A percentile compares a stretch with the other conserved stretches of the same genome.
Evolutionary conservation across 345 rosid genomes (phyloP).

Genomic region (Durio zibethinus): DNA sequence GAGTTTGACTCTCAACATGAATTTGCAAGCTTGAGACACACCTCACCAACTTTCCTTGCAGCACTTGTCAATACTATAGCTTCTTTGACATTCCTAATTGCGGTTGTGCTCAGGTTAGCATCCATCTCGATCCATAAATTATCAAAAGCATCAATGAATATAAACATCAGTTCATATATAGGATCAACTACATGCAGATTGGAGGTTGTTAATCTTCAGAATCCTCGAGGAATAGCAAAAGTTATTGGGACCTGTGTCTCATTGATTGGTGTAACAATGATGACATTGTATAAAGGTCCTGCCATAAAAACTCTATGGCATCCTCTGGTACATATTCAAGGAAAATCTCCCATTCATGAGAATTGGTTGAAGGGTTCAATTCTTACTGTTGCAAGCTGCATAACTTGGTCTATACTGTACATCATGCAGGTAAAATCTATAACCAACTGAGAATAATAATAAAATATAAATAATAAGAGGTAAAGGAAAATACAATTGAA

Average conservation of each 20-base stretch:
- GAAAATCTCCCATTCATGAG: conserved; percentile 28
- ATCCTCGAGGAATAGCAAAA: conserved; percentile 54
- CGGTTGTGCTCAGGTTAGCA: conserved; percentile 38
- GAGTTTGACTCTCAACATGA: conserved; percentile 54
- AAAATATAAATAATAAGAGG: too few species aligned
- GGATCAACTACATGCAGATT: conserved; percentile 29
- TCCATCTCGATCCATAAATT: neutral
- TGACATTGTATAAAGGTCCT: conserved; percentile 62
- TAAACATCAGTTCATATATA: neutral
- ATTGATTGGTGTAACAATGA: conserved; percentile 47
- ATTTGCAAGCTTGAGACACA: conserved; percentile 48
- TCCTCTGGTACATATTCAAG: conserved; percentile 39
- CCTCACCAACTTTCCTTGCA: conserved; percentile 52
- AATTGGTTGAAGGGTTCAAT: conserved; percentile 62
- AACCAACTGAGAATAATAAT: too few species aligned
- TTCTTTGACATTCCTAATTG: conserved; percentile 48
- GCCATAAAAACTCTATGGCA: conserved; percentile 32
- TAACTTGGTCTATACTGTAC: conserved; percentile 57
- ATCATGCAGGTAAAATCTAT: conserved; percentile 72
- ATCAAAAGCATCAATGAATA: neutral
- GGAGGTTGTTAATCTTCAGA: conserved; percentile 50
- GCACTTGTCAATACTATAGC: conserved; percentile 47
- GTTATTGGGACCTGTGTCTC: conserved; percentile 48
- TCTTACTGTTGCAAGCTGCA: conserved; percentile 55
- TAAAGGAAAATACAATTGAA: too few species aligned